Conservation (phyloP, 106 monocot species). For the Chionographis japonica region DNA sequence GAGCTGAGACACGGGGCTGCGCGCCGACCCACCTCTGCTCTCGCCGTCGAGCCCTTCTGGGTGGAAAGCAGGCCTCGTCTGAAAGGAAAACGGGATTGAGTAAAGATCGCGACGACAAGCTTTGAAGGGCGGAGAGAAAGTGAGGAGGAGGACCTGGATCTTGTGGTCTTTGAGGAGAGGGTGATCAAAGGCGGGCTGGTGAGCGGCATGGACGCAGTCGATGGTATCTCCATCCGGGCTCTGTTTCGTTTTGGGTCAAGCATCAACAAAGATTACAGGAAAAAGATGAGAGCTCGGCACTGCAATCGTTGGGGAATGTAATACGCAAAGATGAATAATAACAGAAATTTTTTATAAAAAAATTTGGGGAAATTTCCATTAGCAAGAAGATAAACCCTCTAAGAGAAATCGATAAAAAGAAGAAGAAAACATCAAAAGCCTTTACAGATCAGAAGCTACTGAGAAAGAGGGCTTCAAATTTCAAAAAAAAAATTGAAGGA, state of each 20-base stretch:
- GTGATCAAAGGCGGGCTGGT: conserved; percentile 79
- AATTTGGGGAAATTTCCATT: too few relatives aligned
- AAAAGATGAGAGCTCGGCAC: background rate
- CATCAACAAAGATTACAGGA: background rate
- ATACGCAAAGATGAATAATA: too few relatives aligned
- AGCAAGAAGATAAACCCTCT: too few relatives aligned
- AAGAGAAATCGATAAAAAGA: background rate
- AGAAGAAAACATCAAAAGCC: background rate
- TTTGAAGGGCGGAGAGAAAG: too few relatives aligned
- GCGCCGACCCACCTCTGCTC: conserved; percentile 4
- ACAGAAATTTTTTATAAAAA: too few relatives aligned
- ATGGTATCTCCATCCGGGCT: conserved; percentile 78
- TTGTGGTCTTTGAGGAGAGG: conserved; percentile 73
- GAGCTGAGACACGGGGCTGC: conserved; percentile 23
- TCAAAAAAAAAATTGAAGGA: background rate
- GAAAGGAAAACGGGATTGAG: too few relatives aligned
- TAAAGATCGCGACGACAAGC: too few relatives aligned
- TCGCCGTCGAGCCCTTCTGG: conserved; percentile 10
- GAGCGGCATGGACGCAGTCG: conserved; percentile 65
- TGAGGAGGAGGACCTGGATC: conserved; percentile 31
- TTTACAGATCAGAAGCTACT: too few relatives aligned
- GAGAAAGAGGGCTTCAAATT: background rate
- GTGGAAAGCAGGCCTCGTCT: conserved; percentile 20
- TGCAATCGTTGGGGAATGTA: too few relatives aligned
- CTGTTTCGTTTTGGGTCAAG: conserved; percentile 18